Evolutionary conservation across 176 grass and related monocot genomes (phyloP).

Genomic region (Stipa capillata): DNA sequence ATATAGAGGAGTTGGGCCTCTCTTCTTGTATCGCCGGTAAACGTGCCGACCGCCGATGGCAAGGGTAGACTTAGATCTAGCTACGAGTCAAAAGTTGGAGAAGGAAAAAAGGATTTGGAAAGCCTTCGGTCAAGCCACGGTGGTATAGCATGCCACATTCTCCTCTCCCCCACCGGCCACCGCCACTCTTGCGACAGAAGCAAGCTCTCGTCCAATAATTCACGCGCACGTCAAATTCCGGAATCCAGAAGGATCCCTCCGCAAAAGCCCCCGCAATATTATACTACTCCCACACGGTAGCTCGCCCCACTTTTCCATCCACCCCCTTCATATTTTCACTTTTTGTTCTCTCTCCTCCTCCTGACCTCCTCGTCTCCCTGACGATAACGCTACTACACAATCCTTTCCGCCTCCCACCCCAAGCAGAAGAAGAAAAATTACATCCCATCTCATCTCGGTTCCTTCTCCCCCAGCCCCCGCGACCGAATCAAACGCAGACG

Average conservation of each 20-base stretch:
- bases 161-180: too few relatives aligned
- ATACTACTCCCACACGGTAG: slow-evolving; percentile 7
- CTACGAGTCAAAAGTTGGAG: too few relatives aligned
- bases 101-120: too few relatives aligned
- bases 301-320: slow-evolving; percentile 12
- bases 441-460: background rate
- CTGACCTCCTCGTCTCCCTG: background rate
- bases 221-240: background rate
- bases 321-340: background rate
- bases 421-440: background rate
- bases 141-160: too few relatives aligned
- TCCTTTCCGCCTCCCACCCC: slow-evolving; percentile 10
- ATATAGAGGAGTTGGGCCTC: too few relatives aligned
- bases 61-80: too few relatives aligned
- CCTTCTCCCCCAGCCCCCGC: background rate
- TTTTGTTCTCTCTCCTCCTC: slow-evolving; percentile 7
- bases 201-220: slow-evolving; percentile 25
- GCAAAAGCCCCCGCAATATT: background rate
- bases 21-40: too few relatives aligned
- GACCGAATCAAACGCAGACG: slow-evolving; percentile 16
- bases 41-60: too few relatives aligned
- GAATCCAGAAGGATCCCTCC: background rate
- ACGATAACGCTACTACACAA: slow-evolving; percentile 6
- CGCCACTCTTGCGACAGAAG: slow-evolving; percentile 6
- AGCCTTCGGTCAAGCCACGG: too few relatives aligned